Conservation (phyloP, 352 stramenopile genomes). For the Phytophthora capsici region DNA sequence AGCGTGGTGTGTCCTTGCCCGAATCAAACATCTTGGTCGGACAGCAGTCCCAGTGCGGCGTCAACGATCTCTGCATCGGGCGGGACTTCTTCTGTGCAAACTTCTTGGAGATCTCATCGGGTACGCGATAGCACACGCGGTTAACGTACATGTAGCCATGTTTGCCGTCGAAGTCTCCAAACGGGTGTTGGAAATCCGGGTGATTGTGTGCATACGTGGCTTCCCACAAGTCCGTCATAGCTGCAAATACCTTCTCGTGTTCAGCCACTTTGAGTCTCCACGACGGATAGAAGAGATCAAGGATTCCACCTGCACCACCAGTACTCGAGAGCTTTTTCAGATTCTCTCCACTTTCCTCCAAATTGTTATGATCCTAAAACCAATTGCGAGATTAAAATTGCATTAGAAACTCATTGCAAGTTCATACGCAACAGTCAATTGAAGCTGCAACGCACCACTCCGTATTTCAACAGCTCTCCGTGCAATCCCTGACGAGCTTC, state of each 20-base stretch:
- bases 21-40: conserved; percentile 77
- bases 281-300: conserved; percentile 91
- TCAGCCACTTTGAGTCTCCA: conserved; percentile 86
- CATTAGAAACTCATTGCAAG: conserved; percentile 8
- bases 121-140: conserved; percentile 83
- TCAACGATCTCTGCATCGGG: conserved; percentile 86
- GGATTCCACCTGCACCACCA: conserved; percentile 84
- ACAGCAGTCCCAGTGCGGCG: conserved; percentile 90
- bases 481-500: conserved; percentile 65
- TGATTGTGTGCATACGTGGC: conserved; percentile 76
- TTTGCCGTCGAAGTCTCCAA: conserved; percentile 72
- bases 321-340: conserved; percentile 89
- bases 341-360: conserved; percentile 65
- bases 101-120: conserved; percentile 67
- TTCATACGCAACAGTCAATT: neutral
- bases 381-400: conserved; percentile 11
- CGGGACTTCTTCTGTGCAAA: conserved; percentile 74
- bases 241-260: conserved; percentile 72
- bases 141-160: conserved; percentile 91
- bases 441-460: conserved; percentile 52
- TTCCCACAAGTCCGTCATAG: conserved; percentile 84
- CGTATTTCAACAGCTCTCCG: conserved; percentile 68
- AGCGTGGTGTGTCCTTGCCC: conserved; percentile 74
- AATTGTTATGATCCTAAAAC: conserved; percentile 59
- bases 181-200: conserved; percentile 70